A percentile compares a stretch with the other conserved stretches of the same genome.
Evolutionary conservation across 2,329 filamentous ascomycete species (phyloP).

Genomic region (Aspergillus pseudonomiae): DNA sequence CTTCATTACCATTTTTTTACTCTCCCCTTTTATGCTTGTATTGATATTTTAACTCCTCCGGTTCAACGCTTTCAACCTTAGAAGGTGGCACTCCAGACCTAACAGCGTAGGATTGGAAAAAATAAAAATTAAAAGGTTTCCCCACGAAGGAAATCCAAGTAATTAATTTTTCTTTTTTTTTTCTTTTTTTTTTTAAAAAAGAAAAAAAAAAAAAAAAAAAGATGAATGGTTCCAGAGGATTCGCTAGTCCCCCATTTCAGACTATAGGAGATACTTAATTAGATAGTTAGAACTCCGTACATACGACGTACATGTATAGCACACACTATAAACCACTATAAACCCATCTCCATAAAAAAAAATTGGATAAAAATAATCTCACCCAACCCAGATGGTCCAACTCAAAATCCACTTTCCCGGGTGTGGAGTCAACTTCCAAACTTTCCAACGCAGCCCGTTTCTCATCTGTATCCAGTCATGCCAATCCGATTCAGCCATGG

Average conservation of each 20-base stretch:
- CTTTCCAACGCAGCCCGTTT: conserved; percentile 13
- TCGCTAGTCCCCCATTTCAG: neutral
- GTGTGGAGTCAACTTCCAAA: conserved; percentile 13
- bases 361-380: conserved; percentile 6
- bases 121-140: neutral
- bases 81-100: no score
- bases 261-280: neutral
- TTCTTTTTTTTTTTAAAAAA: no score
- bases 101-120: neutral
- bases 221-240: neutral
- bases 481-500: conserved; percentile 15
- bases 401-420: conserved; percentile 18
- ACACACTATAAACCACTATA: no score
- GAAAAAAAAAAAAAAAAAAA: neutral
- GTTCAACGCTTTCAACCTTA: no score
- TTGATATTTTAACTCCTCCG: neutral
- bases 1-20: no score
- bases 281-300: neutral
- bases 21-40: neutral
- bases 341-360: neutral
- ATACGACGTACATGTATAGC: neutral
- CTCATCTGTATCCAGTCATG: conserved; percentile 15
- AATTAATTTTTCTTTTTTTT: no score
- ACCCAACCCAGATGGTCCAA: conserved; percentile 12
- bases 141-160: neutral